These are phyloP conservation scores for Claviceps capensis DNA, from an alignment of 2,329 filamentous ascomycete species.

Conservation along the genomic window DNA sequence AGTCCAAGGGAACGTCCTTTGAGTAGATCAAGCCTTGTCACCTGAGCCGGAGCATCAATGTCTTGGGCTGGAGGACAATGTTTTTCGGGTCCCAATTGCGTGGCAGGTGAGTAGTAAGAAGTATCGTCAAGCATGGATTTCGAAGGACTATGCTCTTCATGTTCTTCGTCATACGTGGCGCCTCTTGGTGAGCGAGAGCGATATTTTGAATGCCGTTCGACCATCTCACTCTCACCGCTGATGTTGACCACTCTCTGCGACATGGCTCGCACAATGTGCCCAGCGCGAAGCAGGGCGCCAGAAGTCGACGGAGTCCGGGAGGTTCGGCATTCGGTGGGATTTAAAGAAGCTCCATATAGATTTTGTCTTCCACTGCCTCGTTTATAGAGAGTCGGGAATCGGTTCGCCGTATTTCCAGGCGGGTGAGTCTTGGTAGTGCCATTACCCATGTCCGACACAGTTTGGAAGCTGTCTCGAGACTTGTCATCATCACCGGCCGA, in stretches of 20 bases:
- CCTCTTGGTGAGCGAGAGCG: slow-evolving; percentile 42
- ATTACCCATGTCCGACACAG: slow-evolving; percentile 40
- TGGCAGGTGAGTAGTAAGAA: slow-evolving; percentile 37
- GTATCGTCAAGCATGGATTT: slow-evolving; percentile 30
- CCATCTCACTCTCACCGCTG: slow-evolving; percentile 76
- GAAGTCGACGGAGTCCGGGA: slow-evolving; percentile 51
- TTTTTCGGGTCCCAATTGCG: slow-evolving; percentile 33
- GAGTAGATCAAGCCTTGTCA: slow-evolving; percentile 50
- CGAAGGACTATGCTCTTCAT: slow-evolving; percentile 13
- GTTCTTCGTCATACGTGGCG: slow-evolving; percentile 20
- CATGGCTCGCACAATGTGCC: slow-evolving; percentile 71
- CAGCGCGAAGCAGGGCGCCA: slow-evolving; percentile 52
- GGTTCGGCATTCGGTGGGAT: slow-evolving; percentile 35
- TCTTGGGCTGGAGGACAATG: slow-evolving; percentile 9
- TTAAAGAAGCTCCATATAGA: slow-evolving; percentile 43
- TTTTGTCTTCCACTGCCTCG: slow-evolving; percentile 29
- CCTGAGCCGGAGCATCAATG: slow-evolving; percentile 5
- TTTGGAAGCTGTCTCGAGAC: slow-evolving; percentile 43
- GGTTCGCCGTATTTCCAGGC: slow-evolving; percentile 38
- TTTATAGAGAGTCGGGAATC: slow-evolving; percentile 44
- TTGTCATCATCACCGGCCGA: slow-evolving; percentile 26
- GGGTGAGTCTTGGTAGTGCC: slow-evolving; percentile 35
- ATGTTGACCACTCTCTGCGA: slow-evolving; percentile 97
- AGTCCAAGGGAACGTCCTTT: slow-evolving; percentile 77
- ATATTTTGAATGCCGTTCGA: slow-evolving; percentile 56